Conservation (phyloP, 2,329 filamentous ascomycete genomes). For the Penicillium sp. region DNA sequence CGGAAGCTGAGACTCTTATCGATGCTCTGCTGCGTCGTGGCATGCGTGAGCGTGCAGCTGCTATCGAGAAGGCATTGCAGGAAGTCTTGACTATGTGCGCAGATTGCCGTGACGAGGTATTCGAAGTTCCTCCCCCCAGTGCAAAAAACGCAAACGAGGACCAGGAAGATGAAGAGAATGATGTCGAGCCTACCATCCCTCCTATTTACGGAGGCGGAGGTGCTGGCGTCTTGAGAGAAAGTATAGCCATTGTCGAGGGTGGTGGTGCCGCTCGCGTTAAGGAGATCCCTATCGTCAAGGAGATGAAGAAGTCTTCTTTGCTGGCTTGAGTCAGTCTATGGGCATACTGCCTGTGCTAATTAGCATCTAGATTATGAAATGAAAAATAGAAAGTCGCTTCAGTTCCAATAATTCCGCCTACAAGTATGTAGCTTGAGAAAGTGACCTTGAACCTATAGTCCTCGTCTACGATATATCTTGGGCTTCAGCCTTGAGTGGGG, state of each 20-base stretch:
- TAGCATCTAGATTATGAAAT: slow-evolving; percentile 2
- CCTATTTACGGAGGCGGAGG: slow-evolving; percentile 18
- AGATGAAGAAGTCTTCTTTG: slow-evolving; percentile 42
- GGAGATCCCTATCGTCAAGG: slow-evolving; percentile 54
- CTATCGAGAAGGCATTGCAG: slow-evolving; percentile 69
- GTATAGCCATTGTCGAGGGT: slow-evolving; percentile 36
- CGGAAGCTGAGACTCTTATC: slow-evolving; percentile 72
- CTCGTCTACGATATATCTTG: too few species aligned
- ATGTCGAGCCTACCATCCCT: slow-evolving; percentile 26
- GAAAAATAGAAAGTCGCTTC: slow-evolving; percentile 1
- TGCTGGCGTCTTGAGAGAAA: slow-evolving; percentile 43
- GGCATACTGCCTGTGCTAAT: background rate
- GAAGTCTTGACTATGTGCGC: slow-evolving; percentile 72
- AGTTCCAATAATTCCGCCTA: background rate
- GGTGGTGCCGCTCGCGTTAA: slow-evolving; percentile 32
- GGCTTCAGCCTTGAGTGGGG: background rate
- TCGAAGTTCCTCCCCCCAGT: slow-evolving; percentile 39
- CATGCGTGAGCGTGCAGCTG: slow-evolving; percentile 83
- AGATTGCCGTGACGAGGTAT: slow-evolving; percentile 69
- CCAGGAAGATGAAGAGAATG: slow-evolving; percentile 23
- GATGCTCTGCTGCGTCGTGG: slow-evolving; percentile 72
- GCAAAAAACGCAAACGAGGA: slow-evolving; percentile 14
- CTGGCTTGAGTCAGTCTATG: slow-evolving; percentile 27
- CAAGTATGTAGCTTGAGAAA: background rate
- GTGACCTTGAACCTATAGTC: too few species aligned